These are phyloP conservation scores for Williopsis jadinii DNA, from an alignment of 1,139 yeast species.

Conservation along the genomic window DNA sequence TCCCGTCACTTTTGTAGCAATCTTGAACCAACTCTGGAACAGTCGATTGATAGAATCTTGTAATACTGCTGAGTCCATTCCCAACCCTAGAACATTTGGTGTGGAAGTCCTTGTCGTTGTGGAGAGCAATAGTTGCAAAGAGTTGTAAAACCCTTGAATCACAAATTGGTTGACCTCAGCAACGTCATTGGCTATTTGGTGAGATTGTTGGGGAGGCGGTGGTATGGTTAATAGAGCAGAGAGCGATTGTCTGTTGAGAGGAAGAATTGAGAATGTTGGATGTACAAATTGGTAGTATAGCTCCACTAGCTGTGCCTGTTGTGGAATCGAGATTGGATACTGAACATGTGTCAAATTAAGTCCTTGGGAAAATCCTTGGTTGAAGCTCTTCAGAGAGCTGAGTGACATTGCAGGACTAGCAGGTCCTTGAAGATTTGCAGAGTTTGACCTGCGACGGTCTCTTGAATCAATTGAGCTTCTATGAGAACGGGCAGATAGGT, in stretches of 20 bases:
- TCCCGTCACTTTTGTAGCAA: constrained; percentile 9
- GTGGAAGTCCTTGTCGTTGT: constrained; percentile 27
- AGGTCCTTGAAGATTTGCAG: constrained; percentile 21
- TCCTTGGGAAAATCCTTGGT: constrained; percentile 34
- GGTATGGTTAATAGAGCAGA: constrained; percentile 28
- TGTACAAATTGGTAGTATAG: constrained; percentile 50
- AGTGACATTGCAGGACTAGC: constrained; percentile 25
- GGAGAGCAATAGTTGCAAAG: constrained; percentile 40
- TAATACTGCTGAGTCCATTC: too few species aligned
- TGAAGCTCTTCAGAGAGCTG: constrained; percentile 35
- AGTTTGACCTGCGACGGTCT: constrained; percentile 18
- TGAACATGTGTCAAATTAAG: constrained; percentile 14
- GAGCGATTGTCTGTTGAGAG: constrained; percentile 36
- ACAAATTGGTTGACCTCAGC: constrained; percentile 36
- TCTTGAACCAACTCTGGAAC: constrained; percentile 11
- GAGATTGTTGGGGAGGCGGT: constrained; percentile 23
- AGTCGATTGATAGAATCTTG: constrained; percentile 5
- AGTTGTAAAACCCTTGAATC: constrained; percentile 42
- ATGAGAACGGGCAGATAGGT: constrained; percentile 30
- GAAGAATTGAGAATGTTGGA: constrained; percentile 49
- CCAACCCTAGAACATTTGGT: constrained; percentile 4
- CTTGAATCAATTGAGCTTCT: constrained; percentile 35
- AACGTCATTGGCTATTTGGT: constrained; percentile 16
- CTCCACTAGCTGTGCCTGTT: constrained; percentile 23
- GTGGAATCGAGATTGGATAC: constrained; percentile 2